Conservation (phyloP, 2,329 filamentous ascomycete genomes). For the Microdochium nivale region DNA sequence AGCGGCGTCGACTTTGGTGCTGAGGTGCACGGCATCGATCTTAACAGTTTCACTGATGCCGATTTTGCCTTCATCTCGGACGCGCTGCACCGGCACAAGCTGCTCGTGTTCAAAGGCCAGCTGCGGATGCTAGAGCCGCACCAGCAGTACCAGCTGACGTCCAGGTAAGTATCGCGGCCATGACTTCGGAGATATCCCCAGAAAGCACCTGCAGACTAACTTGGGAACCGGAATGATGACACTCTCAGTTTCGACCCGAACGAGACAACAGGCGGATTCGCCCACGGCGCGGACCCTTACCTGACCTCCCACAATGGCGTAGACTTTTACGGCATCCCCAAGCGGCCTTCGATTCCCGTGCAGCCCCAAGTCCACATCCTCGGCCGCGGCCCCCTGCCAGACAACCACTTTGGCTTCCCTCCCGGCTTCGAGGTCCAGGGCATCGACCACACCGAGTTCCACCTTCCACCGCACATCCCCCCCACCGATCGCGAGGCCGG, state of each 20-base stretch:
- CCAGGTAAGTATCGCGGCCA: neutral
- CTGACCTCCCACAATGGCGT: constrained; percentile 44
- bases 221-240: neutral
- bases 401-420: constrained; percentile 56
- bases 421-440: constrained; percentile 60
- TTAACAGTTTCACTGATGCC: constrained; percentile 55
- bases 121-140: constrained; percentile 48
- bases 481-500: constrained; percentile 33
- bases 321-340: constrained; percentile 57
- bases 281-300: constrained; percentile 43
- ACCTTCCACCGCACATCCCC: constrained; percentile 50
- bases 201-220: too few species aligned
- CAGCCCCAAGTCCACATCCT: constrained; percentile 77
- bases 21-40: constrained; percentile 44
- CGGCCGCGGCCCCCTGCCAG: constrained; percentile 60
- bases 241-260: constrained; percentile 59
- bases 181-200: too few species aligned
- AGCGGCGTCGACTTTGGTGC: constrained; percentile 49
- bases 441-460: constrained; percentile 72
- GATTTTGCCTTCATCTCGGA: constrained; percentile 56
- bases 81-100: constrained; percentile 59
- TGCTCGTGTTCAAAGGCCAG: constrained; percentile 65
- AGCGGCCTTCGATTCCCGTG: constrained; percentile 65
- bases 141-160: constrained; percentile 65
- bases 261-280: constrained; percentile 46